Percentiles rank a stretch among this genome's conserved stretches.
Evolutionary conservation across 352 stramenopile genomes (phyloP).

Genomic region (Globisporangium alternatum): DNA sequence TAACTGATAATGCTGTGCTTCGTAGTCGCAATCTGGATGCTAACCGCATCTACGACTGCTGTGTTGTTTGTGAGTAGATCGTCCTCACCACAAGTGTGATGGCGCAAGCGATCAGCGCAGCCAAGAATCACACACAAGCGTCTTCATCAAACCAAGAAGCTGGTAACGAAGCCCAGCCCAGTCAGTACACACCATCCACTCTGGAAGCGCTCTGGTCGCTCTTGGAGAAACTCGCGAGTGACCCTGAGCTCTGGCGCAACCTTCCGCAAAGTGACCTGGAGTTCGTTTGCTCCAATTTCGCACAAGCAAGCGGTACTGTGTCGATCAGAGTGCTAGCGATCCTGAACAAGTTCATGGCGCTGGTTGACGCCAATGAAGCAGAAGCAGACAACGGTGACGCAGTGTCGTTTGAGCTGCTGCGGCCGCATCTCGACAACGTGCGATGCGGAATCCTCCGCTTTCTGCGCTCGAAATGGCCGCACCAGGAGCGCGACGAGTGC

Average conservation of each 20-base stretch:
- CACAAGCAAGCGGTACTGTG: slow-evolving; percentile 27
- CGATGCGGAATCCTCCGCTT: slow-evolving; percentile 59
- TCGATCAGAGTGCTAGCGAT: slow-evolving; percentile 44
- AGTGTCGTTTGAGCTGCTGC: slow-evolving; percentile 48
- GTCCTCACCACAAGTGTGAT: slow-evolving; percentile 42
- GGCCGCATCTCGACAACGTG: slow-evolving; percentile 54
- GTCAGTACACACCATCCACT: slow-evolving; percentile 12
- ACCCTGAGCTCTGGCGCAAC: slow-evolving; percentile 37
- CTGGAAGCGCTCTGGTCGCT: slow-evolving; percentile 50
- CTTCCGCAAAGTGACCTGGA: slow-evolving; percentile 57
- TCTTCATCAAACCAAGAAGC: neutral
- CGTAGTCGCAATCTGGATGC: slow-evolving; percentile 13
- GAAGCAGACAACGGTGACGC: slow-evolving; percentile 1
- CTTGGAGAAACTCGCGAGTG: slow-evolving; percentile 33
- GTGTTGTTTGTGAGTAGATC: slow-evolving; percentile 31
- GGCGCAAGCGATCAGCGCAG: slow-evolving; percentile 37
- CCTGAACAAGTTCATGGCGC: slow-evolving; percentile 54
- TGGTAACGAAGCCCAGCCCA: slow-evolving; percentile 18
- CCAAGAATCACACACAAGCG: slow-evolving; percentile 35
- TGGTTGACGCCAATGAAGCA: slow-evolving; percentile 31
- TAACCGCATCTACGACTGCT: neutral
- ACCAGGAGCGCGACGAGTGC: slow-evolving; percentile 70
- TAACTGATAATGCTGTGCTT: neutral
- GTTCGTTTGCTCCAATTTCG: slow-evolving; percentile 64
- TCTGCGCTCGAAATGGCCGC: slow-evolving; percentile 63